Evolutionary conservation across 306 rosid species (phyloP), one percentile per base, ranked within the genome.

Genomic region (Casuarina equisetifolia): DNA sequence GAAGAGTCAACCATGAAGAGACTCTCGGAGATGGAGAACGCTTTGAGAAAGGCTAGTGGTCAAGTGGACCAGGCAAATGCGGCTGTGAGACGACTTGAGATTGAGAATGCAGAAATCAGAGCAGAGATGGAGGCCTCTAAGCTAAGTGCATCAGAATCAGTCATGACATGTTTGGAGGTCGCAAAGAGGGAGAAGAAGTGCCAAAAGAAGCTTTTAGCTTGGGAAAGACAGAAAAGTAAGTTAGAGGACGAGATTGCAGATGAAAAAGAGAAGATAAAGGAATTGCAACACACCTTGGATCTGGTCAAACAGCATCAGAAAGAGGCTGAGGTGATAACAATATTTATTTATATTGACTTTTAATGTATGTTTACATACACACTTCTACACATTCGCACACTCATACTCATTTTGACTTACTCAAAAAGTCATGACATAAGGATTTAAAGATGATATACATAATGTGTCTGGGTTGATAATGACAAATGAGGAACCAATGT

Each of bases 71-170:
- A 89, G 19, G 95, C 97, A 32, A 91, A 92, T 91, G 92, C 92
- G 17, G 91, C 91, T 59, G 98, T 92, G 81, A 91, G 92, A 66
- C 84, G 89, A 51, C 88, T 95, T 50, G 97, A 95, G 88, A 84
- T 80, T 7, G 97, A 95, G 87, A 91, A 95, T 86, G 98, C 98
- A 25, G 97, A 92, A 85, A 91, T 95, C 77, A 89, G 86, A 77
- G 97, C 98, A 82, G 99, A 95, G 89, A 92, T 91, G 97, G 97
- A 92, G 91, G 99, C 99, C 81, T 92, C 94, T 55, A 95, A 95
- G 77, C 79, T 95, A 86, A 95, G 99, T 86, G 97, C 99, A 17
- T 89, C 96, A 61, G 99, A 95, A 81, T 92, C 99, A 0, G 93
- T 87, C 69, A 78, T 80, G 9, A 81, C 97, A 78, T 89, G 97